phyloP scores from a whole-genome alignment of 2,329 filamentous ascomycete species.

The Rutstroemia sp. region DNA sequence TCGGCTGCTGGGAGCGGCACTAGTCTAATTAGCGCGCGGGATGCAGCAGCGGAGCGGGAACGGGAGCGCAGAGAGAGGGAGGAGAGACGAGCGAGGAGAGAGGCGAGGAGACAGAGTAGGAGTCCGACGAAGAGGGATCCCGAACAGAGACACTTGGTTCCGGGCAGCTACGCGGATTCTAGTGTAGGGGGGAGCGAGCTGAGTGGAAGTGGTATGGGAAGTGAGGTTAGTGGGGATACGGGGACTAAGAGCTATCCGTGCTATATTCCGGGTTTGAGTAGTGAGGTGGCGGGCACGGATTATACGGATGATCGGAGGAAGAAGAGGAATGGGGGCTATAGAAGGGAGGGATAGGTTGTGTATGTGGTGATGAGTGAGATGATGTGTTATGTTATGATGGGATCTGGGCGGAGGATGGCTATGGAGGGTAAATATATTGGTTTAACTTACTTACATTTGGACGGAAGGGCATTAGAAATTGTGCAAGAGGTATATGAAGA shows the following conservation, averaged over 20 bases:
- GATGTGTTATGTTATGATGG: background rate
- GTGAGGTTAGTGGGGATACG: conserved; percentile 21
- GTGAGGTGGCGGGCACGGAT: conserved; percentile 15
- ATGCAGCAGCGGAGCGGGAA: conserved; percentile 12
- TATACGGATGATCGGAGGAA: conserved; percentile 27
- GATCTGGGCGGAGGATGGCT: background rate
- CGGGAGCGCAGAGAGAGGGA: conserved; percentile 9
- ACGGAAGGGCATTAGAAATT: no score
- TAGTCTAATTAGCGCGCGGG: background rate
- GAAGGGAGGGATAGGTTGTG: conserved; percentile 1
- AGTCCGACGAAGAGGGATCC: conserved; percentile 20
- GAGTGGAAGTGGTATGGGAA: conserved; percentile 18
- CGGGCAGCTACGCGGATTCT: background rate
- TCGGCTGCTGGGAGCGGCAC: conserved; percentile 10
- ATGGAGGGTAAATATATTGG: no score
- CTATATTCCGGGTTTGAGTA: conserved; percentile 27
- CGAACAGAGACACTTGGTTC: background rate
- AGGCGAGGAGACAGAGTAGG: conserved; percentile 18
- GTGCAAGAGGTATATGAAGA: no score
- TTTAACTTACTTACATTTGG: no score
- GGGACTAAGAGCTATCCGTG: conserved; percentile 31
- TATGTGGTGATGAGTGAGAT: background rate
- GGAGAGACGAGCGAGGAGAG: conserved; percentile 11
- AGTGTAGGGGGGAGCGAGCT: conserved; percentile 10
- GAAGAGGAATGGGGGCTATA: conserved; percentile 19